Evolutionary conservation across 257 asterid species (phyloP), one percentile per base, ranked within the genome.

Genomic region (Ilex asprella): DNA sequence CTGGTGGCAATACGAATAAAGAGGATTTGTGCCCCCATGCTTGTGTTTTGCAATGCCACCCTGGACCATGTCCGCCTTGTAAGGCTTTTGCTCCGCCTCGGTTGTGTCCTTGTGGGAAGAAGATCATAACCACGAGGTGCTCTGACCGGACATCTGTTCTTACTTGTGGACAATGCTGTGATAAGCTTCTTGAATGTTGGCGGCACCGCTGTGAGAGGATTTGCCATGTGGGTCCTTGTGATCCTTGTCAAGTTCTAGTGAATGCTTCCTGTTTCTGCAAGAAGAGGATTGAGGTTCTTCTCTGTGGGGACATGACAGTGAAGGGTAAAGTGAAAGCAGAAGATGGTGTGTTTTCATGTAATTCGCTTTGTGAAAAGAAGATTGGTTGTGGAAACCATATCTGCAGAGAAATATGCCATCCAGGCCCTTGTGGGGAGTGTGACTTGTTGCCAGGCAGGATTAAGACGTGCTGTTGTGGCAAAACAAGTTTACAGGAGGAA

Each of bases 61-160:
- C 97, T 2, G 99, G 99, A 10, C 97, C 99, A 64, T 93, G 99
- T 59, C 97, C 99, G 2, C 97, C 97, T 63, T 93, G 99, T 57
- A 93, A 80, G 88, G 97, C 97, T 63, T 93, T 93, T 84, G 99
- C 99, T 73, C 96, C 94, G 9, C 84, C 96, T 0, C 71, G 81
- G 6, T 75, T 58, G 67, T 93, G 99, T 58, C 99, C 99, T 39
- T 93, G 99, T 76, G 92, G 96, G 55, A 93, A 87, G 88, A 80
- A 89, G 71, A 83, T 76, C 30, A 83, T 93, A 41, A 78, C 94
- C 58, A 89, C 96, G 16, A 84, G 99, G 68, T 93, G 99, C 80
- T 87, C 96, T 30, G 96, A 93, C 63, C 81, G 94, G 43, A 87
- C 72, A 71, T 76, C 91, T 57, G 94, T 83, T 66, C 91, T 86